phyloP scores from a whole-genome alignment of 2,329 filamentous ascomycete species.

The Cordyceps pruinosa region DNA sequence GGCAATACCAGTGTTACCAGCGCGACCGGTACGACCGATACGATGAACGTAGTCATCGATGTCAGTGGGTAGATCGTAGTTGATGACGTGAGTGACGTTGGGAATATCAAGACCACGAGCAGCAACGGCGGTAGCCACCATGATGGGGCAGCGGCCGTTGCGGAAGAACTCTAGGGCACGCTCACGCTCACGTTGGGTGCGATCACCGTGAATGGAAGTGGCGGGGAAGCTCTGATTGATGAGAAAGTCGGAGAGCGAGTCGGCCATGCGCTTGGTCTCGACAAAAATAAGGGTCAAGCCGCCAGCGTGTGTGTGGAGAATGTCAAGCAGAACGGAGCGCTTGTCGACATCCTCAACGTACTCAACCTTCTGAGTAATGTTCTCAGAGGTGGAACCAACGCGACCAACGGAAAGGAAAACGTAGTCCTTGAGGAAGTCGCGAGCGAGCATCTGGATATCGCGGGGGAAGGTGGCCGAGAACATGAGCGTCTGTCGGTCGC shows the following conservation, averaged over 20 bases:
- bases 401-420: constrained; percentile 97
- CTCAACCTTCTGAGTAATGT: constrained; percentile 98
- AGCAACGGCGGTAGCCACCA: constrained; percentile 94
- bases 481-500: constrained; percentile 94
- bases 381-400: constrained; percentile 99
- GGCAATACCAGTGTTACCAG: constrained; percentile 95
- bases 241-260: constrained; percentile 93
- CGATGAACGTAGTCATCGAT: constrained; percentile 99
- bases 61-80: constrained; percentile 98
- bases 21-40: constrained; percentile 99
- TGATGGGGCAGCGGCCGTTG: constrained; percentile 87
- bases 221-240: constrained; percentile 98
- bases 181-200: constrained; percentile 97
- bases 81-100: constrained; percentile 94
- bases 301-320: constrained; percentile 85
- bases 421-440: constrained; percentile 98
- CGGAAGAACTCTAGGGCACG: constrained; percentile 97
- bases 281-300: constrained; percentile 96
- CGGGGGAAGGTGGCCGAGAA: constrained; percentile 99
- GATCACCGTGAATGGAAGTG: constrained; percentile 97
- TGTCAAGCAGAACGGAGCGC: constrained; percentile 93
- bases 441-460: constrained; percentile 97
- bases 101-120: constrained; percentile 89
- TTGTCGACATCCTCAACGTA: constrained; percentile 97
- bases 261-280: constrained; percentile 99